A percentile compares a stretch with the other conserved stretches of the same genome.
Evolutionary conservation across 2,329 filamentous ascomycete species (phyloP).

Genomic region (Thermothelomyces thermophilus): DNA sequence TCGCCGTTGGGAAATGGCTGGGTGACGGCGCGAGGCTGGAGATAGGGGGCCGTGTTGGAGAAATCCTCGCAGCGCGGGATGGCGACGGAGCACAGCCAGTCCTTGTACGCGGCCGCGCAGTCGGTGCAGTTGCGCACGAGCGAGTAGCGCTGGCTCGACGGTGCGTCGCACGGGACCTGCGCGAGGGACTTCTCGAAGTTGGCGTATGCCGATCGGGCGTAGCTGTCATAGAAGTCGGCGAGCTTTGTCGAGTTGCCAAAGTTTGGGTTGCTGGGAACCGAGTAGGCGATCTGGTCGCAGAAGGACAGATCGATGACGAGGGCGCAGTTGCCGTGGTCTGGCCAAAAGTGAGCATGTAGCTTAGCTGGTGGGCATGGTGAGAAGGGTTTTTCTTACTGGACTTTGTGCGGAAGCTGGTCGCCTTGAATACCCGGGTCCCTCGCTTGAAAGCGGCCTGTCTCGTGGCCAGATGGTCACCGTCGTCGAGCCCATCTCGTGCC

Average conservation of each 20-base stretch:
- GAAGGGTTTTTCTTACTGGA: slow-evolving; percentile 48
- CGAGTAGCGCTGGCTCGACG: slow-evolving; percentile 68
- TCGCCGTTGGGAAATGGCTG: slow-evolving; percentile 66
- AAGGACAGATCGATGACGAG: slow-evolving; percentile 83
- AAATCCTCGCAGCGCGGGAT: slow-evolving; percentile 92
- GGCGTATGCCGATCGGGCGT: slow-evolving; percentile 61
- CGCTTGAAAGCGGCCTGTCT: slow-evolving; percentile 47
- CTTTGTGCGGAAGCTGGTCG: slow-evolving; percentile 72
- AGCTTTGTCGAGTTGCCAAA: slow-evolving; percentile 55
- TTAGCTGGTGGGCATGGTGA: neutral
- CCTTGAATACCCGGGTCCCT: slow-evolving; percentile 69
- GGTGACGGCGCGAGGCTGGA: slow-evolving; percentile 65
- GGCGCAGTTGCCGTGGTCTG: slow-evolving; percentile 68
- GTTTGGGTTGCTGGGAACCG: slow-evolving; percentile 73
- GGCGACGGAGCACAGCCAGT: slow-evolving; percentile 88
- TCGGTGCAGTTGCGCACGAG: slow-evolving; percentile 68
- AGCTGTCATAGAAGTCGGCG: slow-evolving; percentile 68
- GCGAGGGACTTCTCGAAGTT: slow-evolving; percentile 77
- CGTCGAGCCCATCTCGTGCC: slow-evolving; percentile 53
- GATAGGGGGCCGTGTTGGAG: slow-evolving; percentile 42
- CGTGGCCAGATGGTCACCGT: slow-evolving; percentile 39
- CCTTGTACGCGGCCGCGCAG: slow-evolving; percentile 77
- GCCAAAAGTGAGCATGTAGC: neutral
- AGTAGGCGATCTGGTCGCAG: slow-evolving; percentile 82
- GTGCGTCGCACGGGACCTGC: slow-evolving; percentile 79